A percentile compares a stretch with the other conserved stretches of the same genome.
Conservation (phyloP, 768 basidiomycete species). For the Macrocybe gigantea region DNA sequence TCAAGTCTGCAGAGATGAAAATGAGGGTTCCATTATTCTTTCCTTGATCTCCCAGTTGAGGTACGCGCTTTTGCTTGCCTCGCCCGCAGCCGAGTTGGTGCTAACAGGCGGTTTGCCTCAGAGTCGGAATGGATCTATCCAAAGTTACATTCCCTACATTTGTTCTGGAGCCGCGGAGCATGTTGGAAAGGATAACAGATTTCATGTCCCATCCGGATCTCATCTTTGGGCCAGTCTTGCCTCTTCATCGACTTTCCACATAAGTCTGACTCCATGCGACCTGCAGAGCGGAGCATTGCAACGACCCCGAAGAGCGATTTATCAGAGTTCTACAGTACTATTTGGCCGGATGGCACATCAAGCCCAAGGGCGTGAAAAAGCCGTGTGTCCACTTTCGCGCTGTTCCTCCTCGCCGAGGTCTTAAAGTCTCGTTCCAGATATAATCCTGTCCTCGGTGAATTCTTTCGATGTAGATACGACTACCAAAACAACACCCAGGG, state of each 20-base stretch:
- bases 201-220: slow-evolving; percentile 99
- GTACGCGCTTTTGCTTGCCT: slow-evolving; percentile 29
- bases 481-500: slow-evolving; percentile 88
- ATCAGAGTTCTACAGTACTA: slow-evolving; percentile 90
- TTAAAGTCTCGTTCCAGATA: slow-evolving; percentile 46
- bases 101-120: slow-evolving; percentile 16
- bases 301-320: slow-evolving; percentile 86
- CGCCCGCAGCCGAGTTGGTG: too few species aligned
- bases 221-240: slow-evolving; percentile 74
- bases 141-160: slow-evolving; percentile 94
- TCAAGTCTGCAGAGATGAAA: slow-evolving; percentile 62
- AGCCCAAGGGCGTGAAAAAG: slow-evolving; percentile 99
- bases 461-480: slow-evolving; percentile 94
- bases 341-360: slow-evolving; percentile 99
- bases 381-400: slow-evolving; percentile 50
- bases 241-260: neutral
- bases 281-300: slow-evolving; percentile 69
- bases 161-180: slow-evolving; percentile 93
- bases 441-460: slow-evolving; percentile 95
- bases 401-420: slow-evolving; percentile 3
- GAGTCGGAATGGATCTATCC: slow-evolving; percentile 95
- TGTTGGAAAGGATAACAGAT: slow-evolving; percentile 98
- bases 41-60: slow-evolving; percentile 86
- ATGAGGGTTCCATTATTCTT: slow-evolving; percentile 87
- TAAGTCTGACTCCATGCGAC: neutral